These are phyloP conservation scores for Hemileia vastatrix DNA, from an alignment of 1,284 basidiomycete species.

Conservation along the genomic window DNA sequence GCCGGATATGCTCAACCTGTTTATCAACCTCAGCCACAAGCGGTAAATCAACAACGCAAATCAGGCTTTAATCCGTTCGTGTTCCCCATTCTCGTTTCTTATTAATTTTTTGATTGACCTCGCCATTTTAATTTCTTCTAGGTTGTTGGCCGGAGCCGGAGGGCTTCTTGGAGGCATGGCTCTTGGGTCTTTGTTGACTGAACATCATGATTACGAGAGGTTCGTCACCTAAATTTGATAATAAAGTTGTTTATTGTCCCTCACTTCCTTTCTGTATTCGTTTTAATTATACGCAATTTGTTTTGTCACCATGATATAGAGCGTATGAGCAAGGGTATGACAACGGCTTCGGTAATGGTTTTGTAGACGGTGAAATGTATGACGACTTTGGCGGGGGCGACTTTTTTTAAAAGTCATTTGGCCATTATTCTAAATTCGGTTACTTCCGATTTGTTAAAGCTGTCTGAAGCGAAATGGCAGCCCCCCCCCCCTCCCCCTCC, in stretches of 20 bases:
- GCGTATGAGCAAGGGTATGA: constrained; percentile 20
- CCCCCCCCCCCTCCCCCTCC: too few species aligned
- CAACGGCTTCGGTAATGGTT: constrained; percentile 14
- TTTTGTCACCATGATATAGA: too few species aligned
- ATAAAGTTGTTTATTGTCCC: neutral
- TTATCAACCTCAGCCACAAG: constrained; percentile 3
- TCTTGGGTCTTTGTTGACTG: constrained; percentile 7
- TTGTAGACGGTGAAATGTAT: constrained; percentile 3
- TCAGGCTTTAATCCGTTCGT: constrained; percentile 10
- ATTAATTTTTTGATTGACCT: too few species aligned
- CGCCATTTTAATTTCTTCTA: too few species aligned
- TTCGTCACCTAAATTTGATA: neutral
- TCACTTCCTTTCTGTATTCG: neutral
- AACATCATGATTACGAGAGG: constrained; percentile 13
- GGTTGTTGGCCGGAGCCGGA: constrained; percentile 13
- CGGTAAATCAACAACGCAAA: too few species aligned
- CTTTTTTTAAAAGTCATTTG: neutral
- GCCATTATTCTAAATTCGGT: neutral
- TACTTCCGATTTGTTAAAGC: too few species aligned
- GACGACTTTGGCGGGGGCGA: neutral
- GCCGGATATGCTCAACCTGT: neutral
- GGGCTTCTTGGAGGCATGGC: constrained; percentile 13
- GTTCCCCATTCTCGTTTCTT: neutral
- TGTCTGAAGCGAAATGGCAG: too few species aligned
- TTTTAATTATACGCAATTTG: neutral